Conservation (phyloP, 441 rosid species). For the Euphorbia corollata region DNA sequence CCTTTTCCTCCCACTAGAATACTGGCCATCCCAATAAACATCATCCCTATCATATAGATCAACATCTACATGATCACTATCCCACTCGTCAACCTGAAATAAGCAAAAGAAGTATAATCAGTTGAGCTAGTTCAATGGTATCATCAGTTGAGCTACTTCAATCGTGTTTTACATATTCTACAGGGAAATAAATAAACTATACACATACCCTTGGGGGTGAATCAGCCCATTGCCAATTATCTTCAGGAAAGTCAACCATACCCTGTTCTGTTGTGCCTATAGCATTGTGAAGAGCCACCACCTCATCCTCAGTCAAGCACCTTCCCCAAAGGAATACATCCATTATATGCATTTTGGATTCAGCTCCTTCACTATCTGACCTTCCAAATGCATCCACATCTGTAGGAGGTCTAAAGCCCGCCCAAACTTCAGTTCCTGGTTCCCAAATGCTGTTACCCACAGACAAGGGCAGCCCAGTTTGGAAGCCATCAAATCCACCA, state of each 20-base stretch:
- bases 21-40: slow-evolving; percentile 99
- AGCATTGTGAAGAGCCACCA: slow-evolving; percentile 70
- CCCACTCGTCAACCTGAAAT: slow-evolving; percentile 94
- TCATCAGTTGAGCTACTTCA: slow-evolving; percentile 17
- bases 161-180: neutral
- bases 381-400: slow-evolving; percentile 96
- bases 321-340: slow-evolving; percentile 99
- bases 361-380: slow-evolving; percentile 99
- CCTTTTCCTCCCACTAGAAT: slow-evolving; percentile 97
- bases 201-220: slow-evolving; percentile 88
- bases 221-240: slow-evolving; percentile 98
- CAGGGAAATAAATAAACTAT: neutral
- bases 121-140: slow-evolving; percentile 23
- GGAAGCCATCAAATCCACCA: slow-evolving; percentile 96
- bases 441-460: slow-evolving; percentile 78
- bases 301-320: slow-evolving; percentile 94
- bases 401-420: slow-evolving; percentile 90
- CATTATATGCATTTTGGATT: slow-evolving; percentile 99
- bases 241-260: slow-evolving; percentile 79
- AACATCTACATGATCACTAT: slow-evolving; percentile 97
- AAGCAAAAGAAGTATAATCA: slow-evolving; percentile 26
- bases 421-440: slow-evolving; percentile 88
- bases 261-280: slow-evolving; percentile 66
- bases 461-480: slow-evolving; percentile 62
- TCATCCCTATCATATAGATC: slow-evolving; percentile 98